phyloP scores from a whole-genome alignment of 805 yeast genomes.

The Starmera caribaea region DNA sequence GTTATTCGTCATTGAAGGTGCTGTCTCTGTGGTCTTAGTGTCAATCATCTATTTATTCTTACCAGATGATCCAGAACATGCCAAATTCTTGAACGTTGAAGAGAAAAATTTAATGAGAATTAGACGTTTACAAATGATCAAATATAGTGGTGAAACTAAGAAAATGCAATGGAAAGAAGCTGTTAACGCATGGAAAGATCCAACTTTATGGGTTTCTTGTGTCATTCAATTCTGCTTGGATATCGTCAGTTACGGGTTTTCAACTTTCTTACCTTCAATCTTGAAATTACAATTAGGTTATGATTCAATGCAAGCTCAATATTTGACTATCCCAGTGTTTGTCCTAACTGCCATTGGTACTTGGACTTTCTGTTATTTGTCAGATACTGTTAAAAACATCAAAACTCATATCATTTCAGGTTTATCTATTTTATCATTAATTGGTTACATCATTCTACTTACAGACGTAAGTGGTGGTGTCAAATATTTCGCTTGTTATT shows the following conservation, averaged over 20 bases:
- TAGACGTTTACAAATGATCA: constrained; percentile 18
- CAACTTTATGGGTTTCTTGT: constrained; percentile 23
- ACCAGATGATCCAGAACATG: constrained; percentile 24
- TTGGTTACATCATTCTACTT: constrained; percentile 26
- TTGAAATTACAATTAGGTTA: constrained; percentile 19
- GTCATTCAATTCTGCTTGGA: constrained; percentile 30
- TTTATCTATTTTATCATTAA: constrained; percentile 17
- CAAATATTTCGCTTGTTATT: constrained; percentile 26
- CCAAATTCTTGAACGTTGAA: constrained; percentile 21
- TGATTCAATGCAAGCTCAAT: constrained; percentile 24
- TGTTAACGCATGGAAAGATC: constrained; percentile 23
- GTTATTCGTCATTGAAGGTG: constrained; percentile 31
- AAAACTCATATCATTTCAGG: constrained; percentile 24
- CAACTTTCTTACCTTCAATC: constrained; percentile 31
- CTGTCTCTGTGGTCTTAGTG: constrained; percentile 21
- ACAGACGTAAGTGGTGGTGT: constrained; percentile 21
- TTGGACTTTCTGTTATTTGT: constrained; percentile 16
- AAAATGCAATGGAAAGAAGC: constrained; percentile 23
- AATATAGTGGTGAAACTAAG: constrained; percentile 18
- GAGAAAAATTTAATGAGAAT: constrained; percentile 19
- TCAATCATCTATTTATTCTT: constrained; percentile 19
- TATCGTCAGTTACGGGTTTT: constrained; percentile 27
- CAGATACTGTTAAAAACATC: constrained; percentile 20
- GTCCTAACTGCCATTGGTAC: constrained; percentile 22
- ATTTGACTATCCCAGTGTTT: constrained; percentile 30